Evolutionary conservation across 2,329 filamentous ascomycete species (phyloP).

Genomic region (Laburnicola sp.): DNA sequence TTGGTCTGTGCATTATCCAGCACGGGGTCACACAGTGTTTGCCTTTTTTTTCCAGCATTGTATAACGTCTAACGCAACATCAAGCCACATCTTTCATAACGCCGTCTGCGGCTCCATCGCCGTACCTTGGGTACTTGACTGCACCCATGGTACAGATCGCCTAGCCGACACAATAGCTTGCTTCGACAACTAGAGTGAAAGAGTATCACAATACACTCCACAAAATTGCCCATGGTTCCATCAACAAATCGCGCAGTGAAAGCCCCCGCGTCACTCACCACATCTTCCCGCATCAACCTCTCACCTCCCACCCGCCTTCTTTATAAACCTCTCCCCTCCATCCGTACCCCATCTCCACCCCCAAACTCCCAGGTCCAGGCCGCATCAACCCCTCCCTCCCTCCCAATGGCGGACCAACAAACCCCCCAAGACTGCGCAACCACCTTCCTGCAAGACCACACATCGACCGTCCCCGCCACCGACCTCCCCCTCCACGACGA

Average conservation of each 20-base stretch:
- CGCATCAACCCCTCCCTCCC: neutral
- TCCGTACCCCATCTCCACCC: neutral
- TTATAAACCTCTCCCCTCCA: neutral
- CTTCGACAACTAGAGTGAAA: too few relatives aligned
- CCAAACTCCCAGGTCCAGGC: neutral
- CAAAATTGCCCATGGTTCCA: too few relatives aligned
- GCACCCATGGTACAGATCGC: too few relatives aligned
- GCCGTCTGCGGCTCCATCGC: too few relatives aligned
- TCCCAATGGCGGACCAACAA: slow-evolving; percentile 1
- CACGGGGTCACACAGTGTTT: too few relatives aligned
- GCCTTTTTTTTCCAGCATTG: too few relatives aligned
- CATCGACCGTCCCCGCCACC: neutral
- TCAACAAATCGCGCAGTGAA: neutral
- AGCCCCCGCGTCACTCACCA: neutral
- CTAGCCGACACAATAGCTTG: too few relatives aligned
- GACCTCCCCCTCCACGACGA: slow-evolving; percentile 7
- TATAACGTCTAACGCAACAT: too few relatives aligned
- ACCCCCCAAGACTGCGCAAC: neutral
- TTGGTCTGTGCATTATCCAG: too few relatives aligned
- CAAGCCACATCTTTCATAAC: too few relatives aligned
- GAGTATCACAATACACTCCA: too few relatives aligned
- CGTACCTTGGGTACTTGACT: too few relatives aligned
- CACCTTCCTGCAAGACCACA: slow-evolving; percentile 1
- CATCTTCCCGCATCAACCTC: neutral
- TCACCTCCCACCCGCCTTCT: neutral